phyloP scores from a whole-genome alignment of 306 rosid genomes.

The Casuarina glauca region DNA sequence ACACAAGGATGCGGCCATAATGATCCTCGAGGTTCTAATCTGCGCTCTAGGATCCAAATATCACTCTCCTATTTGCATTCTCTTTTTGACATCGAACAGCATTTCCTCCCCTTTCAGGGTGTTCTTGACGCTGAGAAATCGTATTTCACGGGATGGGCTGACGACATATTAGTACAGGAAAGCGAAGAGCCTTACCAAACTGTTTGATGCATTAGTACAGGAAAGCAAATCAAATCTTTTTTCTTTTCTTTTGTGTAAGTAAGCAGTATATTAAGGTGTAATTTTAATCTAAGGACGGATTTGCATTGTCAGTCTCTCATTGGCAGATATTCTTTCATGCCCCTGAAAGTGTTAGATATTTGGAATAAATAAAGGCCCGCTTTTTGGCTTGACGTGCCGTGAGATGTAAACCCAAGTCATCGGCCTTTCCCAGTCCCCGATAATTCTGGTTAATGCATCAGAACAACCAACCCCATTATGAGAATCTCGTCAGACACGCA shows the following conservation, averaged over 20 bases:
- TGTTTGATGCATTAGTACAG: background rate
- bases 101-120: conserved; percentile 53
- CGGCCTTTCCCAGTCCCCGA: too few species aligned
- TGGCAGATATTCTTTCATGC: background rate
- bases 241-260: background rate
- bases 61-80: conserved; percentile 13
- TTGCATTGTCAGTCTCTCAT: background rate
- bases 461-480: too few species aligned
- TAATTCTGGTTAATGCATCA: too few species aligned
- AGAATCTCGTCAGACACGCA: too few species aligned
- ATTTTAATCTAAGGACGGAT: background rate
- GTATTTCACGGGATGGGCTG: conserved; percentile 2
- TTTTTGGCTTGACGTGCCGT: background rate
- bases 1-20: conserved; percentile 84
- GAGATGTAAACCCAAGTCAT: too few species aligned
- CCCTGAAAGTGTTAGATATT: background rate
- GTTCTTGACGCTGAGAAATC: conserved; percentile 65
- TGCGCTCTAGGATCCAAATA: conserved; percentile 23
- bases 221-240: background rate
- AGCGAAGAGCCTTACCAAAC: conserved; percentile 1
- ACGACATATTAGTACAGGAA: conserved; percentile 4
- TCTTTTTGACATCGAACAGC: conserved; percentile 24
- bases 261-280: too few species aligned
- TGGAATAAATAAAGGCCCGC: too few species aligned
- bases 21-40: conserved; percentile 66